phyloP scores from a whole-genome alignment of 768 basidiomycete genomes.

The Suillus clintonianus region DNA sequence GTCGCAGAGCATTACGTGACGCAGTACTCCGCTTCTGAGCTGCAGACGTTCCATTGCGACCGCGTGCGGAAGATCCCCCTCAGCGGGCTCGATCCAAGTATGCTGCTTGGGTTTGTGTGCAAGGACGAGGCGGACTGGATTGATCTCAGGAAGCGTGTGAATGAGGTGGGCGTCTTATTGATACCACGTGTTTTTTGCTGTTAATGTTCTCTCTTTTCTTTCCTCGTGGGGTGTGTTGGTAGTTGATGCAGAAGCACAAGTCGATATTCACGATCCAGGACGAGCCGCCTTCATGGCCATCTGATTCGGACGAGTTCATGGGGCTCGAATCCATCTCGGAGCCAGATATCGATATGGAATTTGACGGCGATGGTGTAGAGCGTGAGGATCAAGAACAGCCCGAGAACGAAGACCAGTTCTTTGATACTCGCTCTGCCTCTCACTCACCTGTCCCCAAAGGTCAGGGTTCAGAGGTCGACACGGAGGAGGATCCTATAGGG shows the following conservation, averaged over 20 bases:
- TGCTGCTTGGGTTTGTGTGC: conserved; percentile 93
- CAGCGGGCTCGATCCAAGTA: conserved; percentile 90
- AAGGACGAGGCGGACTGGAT: conserved; percentile 83
- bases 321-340: conserved; percentile 85
- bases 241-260: conserved; percentile 50
- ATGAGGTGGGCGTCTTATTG: conserved; percentile 54
- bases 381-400: conserved; percentile 30
- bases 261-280: conserved; percentile 86
- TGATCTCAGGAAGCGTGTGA: conserved; percentile 73
- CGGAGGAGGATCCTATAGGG: conserved; percentile 71
- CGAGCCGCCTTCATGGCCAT: conserved; percentile 83
- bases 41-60: conserved; percentile 96
- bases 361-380: conserved; percentile 47
- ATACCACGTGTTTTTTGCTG: neutral
- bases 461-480: conserved; percentile 60
- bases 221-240: neutral
- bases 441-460: conserved; percentile 44
- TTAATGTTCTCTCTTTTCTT: conserved; percentile 8
- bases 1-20: conserved; percentile 65
- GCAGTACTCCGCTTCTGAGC: conserved; percentile 71
- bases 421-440: conserved; percentile 52
- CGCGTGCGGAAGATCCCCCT: conserved; percentile 93
- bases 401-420: conserved; percentile 49
- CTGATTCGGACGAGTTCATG: conserved; percentile 69
- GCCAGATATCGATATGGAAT: conserved; percentile 63